These are phyloP conservation scores for Daldinia sp. DNA, from an alignment of 2,329 filamentous ascomycete species.

Conservation along the genomic window DNA sequence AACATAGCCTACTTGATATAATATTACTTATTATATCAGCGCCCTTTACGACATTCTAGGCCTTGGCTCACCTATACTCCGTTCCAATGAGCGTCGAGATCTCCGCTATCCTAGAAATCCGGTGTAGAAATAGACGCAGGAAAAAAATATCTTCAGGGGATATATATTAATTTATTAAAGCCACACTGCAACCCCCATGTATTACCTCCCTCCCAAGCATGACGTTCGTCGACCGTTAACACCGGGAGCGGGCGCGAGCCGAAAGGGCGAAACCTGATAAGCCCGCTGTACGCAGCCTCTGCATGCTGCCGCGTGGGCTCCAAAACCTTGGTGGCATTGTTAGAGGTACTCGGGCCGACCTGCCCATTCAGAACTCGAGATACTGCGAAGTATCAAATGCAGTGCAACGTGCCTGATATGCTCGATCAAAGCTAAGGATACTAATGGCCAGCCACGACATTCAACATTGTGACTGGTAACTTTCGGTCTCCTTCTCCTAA, in stretches of 20 bases:
- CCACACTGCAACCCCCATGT: conserved; percentile 16
- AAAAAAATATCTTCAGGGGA: background rate
- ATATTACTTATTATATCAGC: background rate
- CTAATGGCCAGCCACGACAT: conserved; percentile 22
- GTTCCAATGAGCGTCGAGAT: conserved; percentile 1
- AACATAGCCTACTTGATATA: conserved; percentile 1
- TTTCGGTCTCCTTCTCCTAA: conserved; percentile 36
- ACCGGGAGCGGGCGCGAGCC: conserved; percentile 23
- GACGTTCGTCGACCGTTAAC: conserved; percentile 34
- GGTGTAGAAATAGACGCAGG: background rate
- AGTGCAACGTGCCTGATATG: conserved; percentile 32
- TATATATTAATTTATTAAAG: conserved; percentile 21
- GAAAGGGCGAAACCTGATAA: conserved; percentile 25
- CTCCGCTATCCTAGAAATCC: background rate
- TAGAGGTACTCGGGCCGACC: conserved; percentile 39
- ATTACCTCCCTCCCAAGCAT: conserved; percentile 6
- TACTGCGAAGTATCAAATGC: conserved; percentile 28
- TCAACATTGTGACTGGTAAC: conserved; percentile 31
- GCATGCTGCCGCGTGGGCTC: conserved; percentile 38
- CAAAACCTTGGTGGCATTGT: conserved; percentile 32
- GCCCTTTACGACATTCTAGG: background rate
- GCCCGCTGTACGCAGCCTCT: conserved; percentile 26
- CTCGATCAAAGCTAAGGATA: conserved; percentile 15
- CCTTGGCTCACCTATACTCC: background rate
- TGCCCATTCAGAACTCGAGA: conserved; percentile 33